Base-by-base conservation (phyloP, 768 basidiomycete species). In the Calocybe indica region DNA sequence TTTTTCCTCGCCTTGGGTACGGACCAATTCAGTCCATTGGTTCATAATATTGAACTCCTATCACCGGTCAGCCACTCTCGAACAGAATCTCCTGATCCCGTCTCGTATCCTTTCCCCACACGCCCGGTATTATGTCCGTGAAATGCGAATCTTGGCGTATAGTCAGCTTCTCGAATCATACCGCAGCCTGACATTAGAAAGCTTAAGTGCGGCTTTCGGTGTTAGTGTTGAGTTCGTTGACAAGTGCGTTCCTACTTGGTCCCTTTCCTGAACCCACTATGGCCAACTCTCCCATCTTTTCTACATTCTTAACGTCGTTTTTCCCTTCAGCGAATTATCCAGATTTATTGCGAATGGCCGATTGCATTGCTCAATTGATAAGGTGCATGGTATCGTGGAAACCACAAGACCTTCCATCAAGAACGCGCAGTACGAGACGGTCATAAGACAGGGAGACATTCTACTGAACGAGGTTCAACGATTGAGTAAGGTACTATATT, bases 101-200 rank as follows among this genome's bases (percentile, higher is more conserved):
- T 93, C 89, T 2, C 88, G 90, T 37, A 68, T 93, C 49, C 79
- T 98, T 40, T 77, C 83, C 1, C 88, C 85, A 0, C 96, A 98
- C 62, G 77, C 91, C 0, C 81, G 89, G 6, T 95, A 75, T 70
- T 97, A 96, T 63, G 77, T 93, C 30, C 85, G 95, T 49, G 95
- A 97, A 65, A 92, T 97, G 90, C 84, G 96, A 32, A 92, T 98
- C 54, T 81, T 88, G 13, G 93, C 94, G 1, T 98, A 96, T 67
- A 69, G 76, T 28, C 95, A 98, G 58, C 74, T 97, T 5, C 73
- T 99, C n/a, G 91, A 97, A 62, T 83, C 80, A 7, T 99, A 98
- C 63, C 78, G 85, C 34, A 88, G 85, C 47, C 74, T 98, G 38
- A 97, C 95, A 1, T 71, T 99, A 14, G 85, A 92, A 44, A 90